Conservation (phyloP, 2,329 filamentous ascomycete species). For the Diplocarpon rosae region DNA sequence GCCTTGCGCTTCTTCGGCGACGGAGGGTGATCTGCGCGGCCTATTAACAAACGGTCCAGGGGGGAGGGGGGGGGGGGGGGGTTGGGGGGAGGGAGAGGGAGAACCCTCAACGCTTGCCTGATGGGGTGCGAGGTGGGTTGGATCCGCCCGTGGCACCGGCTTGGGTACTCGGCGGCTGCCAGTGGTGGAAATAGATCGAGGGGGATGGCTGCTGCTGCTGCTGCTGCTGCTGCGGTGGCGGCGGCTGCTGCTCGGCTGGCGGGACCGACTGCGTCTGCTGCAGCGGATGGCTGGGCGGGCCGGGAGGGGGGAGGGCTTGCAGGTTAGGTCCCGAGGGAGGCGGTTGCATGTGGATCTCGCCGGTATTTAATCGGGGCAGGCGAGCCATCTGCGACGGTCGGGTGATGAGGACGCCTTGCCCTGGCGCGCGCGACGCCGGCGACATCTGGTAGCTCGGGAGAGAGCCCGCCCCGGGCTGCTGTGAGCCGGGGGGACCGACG, state of each 20-base stretch:
- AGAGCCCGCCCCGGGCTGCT: slow-evolving; percentile 18
- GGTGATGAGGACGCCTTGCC: slow-evolving; percentile 19
- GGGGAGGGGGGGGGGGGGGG: slow-evolving; percentile 61
- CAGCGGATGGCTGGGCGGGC: slow-evolving; percentile 35
- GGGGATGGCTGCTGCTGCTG: slow-evolving; percentile 51
- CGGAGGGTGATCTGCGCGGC: slow-evolving; percentile 49
- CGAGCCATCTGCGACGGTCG: slow-evolving; percentile 25
- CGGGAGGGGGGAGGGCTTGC: slow-evolving; percentile 35
- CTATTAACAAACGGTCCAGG: slow-evolving; percentile 21
- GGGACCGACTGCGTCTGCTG: slow-evolving; percentile 38
- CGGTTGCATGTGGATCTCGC: slow-evolving; percentile 30
- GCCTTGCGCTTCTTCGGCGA: slow-evolving; percentile 83
- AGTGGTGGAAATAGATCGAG: slow-evolving; percentile 84
- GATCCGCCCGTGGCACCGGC: slow-evolving; percentile 38
- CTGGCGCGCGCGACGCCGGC: slow-evolving; percentile 22
- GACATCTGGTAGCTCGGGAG: slow-evolving; percentile 27
- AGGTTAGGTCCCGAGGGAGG: slow-evolving; percentile 30
- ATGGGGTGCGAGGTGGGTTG: slow-evolving; percentile 61
- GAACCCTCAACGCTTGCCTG: slow-evolving; percentile 48
- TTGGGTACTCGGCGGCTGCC: slow-evolving; percentile 69
- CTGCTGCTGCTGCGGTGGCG: slow-evolving; percentile 48
- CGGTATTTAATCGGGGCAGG: slow-evolving; percentile 34
- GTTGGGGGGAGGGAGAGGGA: slow-evolving; percentile 40
- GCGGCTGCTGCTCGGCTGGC: slow-evolving; percentile 43
- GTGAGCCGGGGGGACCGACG: slow-evolving; percentile 16